Base-by-base conservation (phyloP, 2,329 filamentous ascomycete species). In the Fusarium beomiforme region DNA sequence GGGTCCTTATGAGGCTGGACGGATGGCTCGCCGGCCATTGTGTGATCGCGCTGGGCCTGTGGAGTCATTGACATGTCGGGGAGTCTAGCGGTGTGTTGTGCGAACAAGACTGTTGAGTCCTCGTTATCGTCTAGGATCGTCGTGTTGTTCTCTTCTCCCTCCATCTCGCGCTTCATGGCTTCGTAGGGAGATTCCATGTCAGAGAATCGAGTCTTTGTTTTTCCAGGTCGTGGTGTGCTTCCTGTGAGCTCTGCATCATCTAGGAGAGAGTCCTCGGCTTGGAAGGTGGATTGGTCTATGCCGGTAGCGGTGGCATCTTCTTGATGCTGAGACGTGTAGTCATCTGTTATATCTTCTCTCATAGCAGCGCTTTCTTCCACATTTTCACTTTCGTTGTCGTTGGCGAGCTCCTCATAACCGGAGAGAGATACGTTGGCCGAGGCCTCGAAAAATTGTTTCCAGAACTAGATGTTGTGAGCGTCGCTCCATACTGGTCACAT, bases 391-490 rank as follows among this genome's bases (percentile, higher is more conserved):
- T 88, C 89, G n/a, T 92, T 90, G 56, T 88, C 90, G 59, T 92
- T 90, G 17, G 89, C 89, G 24, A 90, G 86, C 78, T 97, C 95
- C 79, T 97, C 95, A 81, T 99, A 98, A 31, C 95, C 94, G 0
- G 94, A 97, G 14, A 99, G 88, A 14, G 95, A 97, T 29, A 99
- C 95, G 77, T 99, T 98, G 79, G 96, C 96, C 50, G 95, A 97
- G 37, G 96, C 94, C 83, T 99, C 96, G 82, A 99, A 99, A 85
- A 99, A 99, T 85, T 98, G 95, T 83, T 99, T 99, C 96, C 96
- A 99, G 83, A 99, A 99, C 93, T 97, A 77, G 16, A 59, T 31
- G 12, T 31, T 54, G 36, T 69, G 16, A 66, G 64, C 29, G 42
- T 26, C 23, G 13, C 24, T 16, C 16, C 42, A 7, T 29, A 17